Evolutionary conservation across 805 yeast species (phyloP), one percentile per base, ranked within the genome.

Genomic region (Maudiozyma serrabonitensis): DNA sequence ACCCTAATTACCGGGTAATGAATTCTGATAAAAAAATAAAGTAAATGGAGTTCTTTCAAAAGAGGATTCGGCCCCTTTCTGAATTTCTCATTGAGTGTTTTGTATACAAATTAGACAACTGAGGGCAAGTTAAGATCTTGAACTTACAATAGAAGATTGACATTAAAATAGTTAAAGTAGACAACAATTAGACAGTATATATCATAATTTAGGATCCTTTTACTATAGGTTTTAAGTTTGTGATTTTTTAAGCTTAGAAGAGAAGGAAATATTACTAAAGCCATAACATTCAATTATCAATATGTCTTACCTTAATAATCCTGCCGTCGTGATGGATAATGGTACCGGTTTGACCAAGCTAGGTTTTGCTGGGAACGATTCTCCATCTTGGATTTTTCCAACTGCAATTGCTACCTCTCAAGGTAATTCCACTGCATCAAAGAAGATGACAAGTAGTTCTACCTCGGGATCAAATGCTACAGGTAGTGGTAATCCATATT

Each of bases 261-360:
- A 21, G 23, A 21, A 21, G 23, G 23, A 28, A 28, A 28, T 28
- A 28, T 11, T 4, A 28, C 32, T 11, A 11, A 8, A 11, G 9
- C 32, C 6, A 28, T 28, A 28, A 28, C 12, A 28, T 8, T 6
- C 38, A 35, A 11, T 35, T 35, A 35, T n/a, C 16, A 28, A 28
- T 21, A 80, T 80, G 84, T 75, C 83, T 41, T 74, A 79, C 64
- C 71, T 81, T 69, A 82, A 82, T 56, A 82, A 87, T 51, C 96
- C 96, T 40, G 95, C 96, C 52, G 91, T 89, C 74, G 95, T 89
- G 67, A 89, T 89, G 96, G 96, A 88, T 76, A 91, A 91, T 68
- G 99, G 99, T 77, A 93, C 99, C 59, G 99, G 99, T 56, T 75
- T 90, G 59, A 93, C 99, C 65, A 93, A 93, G 68, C 77, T 93